Conservation (phyloP, 768 basidiomycete species). For the Kwoniella newhampshirensis region DNA sequence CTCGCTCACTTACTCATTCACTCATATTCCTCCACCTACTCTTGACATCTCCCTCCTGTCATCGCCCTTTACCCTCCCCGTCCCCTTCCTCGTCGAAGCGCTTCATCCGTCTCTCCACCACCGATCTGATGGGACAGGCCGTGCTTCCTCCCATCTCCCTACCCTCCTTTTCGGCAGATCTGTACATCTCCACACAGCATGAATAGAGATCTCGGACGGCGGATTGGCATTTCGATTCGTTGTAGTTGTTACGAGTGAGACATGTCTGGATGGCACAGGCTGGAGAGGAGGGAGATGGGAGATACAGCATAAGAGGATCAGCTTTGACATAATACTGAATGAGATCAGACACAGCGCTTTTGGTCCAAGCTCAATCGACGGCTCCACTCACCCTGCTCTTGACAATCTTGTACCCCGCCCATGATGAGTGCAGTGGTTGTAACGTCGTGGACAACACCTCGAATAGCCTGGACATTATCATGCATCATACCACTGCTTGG, state of each 20-base stretch:
- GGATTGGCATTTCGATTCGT: slow-evolving; percentile 42
- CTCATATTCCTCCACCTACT: too few relatives aligned
- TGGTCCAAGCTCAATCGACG: not conserved
- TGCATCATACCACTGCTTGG: not conserved
- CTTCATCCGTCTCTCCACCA: slow-evolving; percentile 45
- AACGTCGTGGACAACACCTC: too few relatives aligned
- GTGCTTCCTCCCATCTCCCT: slow-evolving; percentile 26
- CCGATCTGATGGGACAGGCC: slow-evolving; percentile 43
- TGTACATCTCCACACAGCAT: slow-evolving; percentile 50
- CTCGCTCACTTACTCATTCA: too few relatives aligned
- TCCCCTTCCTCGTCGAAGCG: slow-evolving; percentile 20
- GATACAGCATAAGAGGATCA: not conserved
- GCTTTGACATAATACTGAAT: too few relatives aligned
- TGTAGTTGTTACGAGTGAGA: slow-evolving; percentile 45
- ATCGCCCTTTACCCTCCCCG: too few relatives aligned
- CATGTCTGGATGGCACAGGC: slow-evolving; percentile 53
- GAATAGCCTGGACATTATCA: too few relatives aligned
- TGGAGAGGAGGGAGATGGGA: slow-evolving; percentile 3
- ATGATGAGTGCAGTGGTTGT: slow-evolving; percentile 11
- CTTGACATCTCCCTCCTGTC: too few relatives aligned
- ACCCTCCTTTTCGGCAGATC: slow-evolving; percentile 21
- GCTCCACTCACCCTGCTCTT: slow-evolving; percentile 40
- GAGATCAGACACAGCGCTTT: too few relatives aligned
- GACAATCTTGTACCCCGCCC: slow-evolving; percentile 38
- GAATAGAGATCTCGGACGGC: slow-evolving; percentile 45